phyloP scores from a whole-genome alignment of 805 yeast genomes.

The Nadsonia fulvescens region DNA sequence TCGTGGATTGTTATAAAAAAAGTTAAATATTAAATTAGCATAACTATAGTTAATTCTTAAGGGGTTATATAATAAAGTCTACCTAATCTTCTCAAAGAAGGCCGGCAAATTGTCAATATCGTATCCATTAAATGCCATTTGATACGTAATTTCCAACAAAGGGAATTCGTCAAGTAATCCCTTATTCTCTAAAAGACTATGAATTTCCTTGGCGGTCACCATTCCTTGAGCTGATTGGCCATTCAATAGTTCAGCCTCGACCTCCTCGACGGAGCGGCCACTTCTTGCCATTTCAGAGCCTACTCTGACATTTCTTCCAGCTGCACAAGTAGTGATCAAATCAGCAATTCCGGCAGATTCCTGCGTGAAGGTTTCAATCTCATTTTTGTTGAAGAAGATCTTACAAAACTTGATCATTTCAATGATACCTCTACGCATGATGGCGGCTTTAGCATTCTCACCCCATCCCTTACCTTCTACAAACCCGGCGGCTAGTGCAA shows the following conservation, averaged over 20 bases:
- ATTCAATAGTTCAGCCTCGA: constrained; percentile 72
- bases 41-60: no score
- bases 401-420: constrained; percentile 81
- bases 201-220: constrained; percentile 78
- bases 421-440: constrained; percentile 86
- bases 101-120: no score
- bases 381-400: constrained; percentile 58
- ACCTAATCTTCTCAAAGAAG: no score
- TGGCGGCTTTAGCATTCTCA: constrained; percentile 93
- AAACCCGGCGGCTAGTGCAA: constrained; percentile 91
- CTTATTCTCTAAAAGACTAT: constrained; percentile 49
- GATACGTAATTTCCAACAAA: constrained; percentile 56
- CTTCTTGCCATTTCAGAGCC: constrained; percentile 67
- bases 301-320: constrained; percentile 91
- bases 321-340: constrained; percentile 90
- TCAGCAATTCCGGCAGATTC: constrained; percentile 98
- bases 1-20: constrained; percentile 9
- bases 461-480: constrained; percentile 99
- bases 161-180: constrained; percentile 57
- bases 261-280: constrained; percentile 57
- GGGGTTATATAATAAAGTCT: no score
- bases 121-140: no score
- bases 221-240: constrained; percentile 97
- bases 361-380: constrained; percentile 67
- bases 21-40: no score